Conservation (phyloP, 2,329 filamentous ascomycete genomes). For the Ustilaginoidea virens region DNA sequence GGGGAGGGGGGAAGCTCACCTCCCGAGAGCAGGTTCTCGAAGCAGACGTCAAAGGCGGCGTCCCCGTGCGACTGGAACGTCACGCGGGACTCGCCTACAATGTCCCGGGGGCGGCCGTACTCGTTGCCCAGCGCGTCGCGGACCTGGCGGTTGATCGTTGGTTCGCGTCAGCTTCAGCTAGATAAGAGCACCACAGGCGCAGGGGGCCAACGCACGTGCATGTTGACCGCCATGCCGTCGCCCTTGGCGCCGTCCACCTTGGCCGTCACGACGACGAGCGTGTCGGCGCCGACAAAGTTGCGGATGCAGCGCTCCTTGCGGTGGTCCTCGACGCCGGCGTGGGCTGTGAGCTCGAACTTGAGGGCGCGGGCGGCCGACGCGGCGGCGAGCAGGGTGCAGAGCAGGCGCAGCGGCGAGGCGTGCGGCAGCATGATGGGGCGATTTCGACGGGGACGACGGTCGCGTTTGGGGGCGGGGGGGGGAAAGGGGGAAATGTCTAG, state of each 20-base stretch:
- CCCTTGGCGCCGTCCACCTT: constrained; percentile 73
- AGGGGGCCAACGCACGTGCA: constrained; percentile 50
- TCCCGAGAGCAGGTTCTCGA: constrained; percentile 65
- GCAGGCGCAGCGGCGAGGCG: constrained; percentile 37
- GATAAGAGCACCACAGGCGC: too few relatives aligned
- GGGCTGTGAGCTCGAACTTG: constrained; percentile 82
- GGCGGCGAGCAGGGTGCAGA: constrained; percentile 43
- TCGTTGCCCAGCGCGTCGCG: constrained; percentile 91
- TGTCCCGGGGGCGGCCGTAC: constrained; percentile 80
- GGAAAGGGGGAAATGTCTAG: not conserved
- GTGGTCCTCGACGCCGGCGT: constrained; percentile 30
- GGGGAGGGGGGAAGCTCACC: constrained; percentile 39
- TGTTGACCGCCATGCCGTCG: constrained; percentile 86
- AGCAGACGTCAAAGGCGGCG: constrained; percentile 91
- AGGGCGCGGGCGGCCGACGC: constrained; percentile 48
- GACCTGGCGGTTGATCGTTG: constrained; percentile 58
- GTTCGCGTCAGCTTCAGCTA: too few relatives aligned
- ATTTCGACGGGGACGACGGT: too few relatives aligned
- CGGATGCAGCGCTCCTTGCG: constrained; percentile 80
- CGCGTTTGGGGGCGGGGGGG: too few relatives aligned
- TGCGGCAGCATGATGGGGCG: constrained; percentile 37
- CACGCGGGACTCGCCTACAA: constrained; percentile 81
- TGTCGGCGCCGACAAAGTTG: constrained; percentile 88
- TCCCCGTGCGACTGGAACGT: constrained; percentile 89
- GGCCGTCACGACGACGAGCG: constrained; percentile 87